phyloP scores from a whole-genome alignment of 768 basidiomycete species.

The Austroboletus eburneus region DNA sequence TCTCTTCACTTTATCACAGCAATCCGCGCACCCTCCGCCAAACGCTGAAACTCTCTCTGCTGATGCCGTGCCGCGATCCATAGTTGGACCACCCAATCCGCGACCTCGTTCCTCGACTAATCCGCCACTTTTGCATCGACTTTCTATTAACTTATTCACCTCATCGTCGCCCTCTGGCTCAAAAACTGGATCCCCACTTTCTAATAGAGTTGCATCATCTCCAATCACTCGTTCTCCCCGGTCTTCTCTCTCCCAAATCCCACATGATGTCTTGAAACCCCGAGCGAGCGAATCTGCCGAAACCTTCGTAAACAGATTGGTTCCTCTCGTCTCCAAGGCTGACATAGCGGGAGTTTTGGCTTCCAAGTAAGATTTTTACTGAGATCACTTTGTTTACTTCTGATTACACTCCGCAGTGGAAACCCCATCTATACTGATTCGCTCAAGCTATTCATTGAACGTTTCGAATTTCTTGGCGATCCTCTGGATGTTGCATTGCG shows the following conservation, averaged over 20 bases:
- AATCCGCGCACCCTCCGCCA: slow-evolving; percentile 12
- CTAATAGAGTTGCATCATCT: slow-evolving; percentile 15
- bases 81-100: slow-evolving; percentile 33
- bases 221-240: slow-evolving; percentile 40
- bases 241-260: slow-evolving; percentile 40
- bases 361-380: slow-evolving; percentile 53
- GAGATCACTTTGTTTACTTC: slow-evolving; percentile 3
- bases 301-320: slow-evolving; percentile 62
- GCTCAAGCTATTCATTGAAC: slow-evolving; percentile 64
- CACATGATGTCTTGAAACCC: slow-evolving; percentile 49
- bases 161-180: slow-evolving; percentile 36
- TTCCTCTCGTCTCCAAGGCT: slow-evolving; percentile 61
- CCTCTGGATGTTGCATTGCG: slow-evolving; percentile 92
- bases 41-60: slow-evolving; percentile 1
- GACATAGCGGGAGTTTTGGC: slow-evolving; percentile 82
- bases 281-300: slow-evolving; percentile 64
- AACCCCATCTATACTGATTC: slow-evolving; percentile 69
- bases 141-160: slow-evolving; percentile 64
- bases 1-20: slow-evolving; percentile 26
- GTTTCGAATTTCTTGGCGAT: slow-evolving; percentile 74
- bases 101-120: slow-evolving; percentile 54
- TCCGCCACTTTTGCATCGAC: slow-evolving; percentile 64
- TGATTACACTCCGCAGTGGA: slow-evolving; percentile 41
- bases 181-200: slow-evolving; percentile 11
- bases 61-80: slow-evolving; percentile 11